phyloP scores from a whole-genome alignment of 2,329 filamentous ascomycete species.

The Ascochyta rabiei region DNA sequence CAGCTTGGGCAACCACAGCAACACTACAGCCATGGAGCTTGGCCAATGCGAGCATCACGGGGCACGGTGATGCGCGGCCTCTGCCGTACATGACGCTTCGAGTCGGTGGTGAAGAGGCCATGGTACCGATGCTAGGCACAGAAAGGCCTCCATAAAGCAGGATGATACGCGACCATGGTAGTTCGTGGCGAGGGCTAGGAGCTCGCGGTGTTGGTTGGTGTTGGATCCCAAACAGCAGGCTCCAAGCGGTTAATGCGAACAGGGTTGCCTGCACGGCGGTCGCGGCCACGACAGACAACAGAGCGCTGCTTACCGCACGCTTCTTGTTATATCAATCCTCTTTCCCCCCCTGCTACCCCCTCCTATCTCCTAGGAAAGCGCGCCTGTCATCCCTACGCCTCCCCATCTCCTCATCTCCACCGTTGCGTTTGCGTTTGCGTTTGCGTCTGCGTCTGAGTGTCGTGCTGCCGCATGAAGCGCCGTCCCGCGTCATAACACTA shows the following conservation, averaged over 20 bases:
- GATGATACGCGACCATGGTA: background rate
- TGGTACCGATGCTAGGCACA: constrained; percentile 1
- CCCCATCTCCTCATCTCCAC: background rate
- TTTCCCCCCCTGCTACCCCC: background rate
- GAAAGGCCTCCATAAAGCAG: background rate
- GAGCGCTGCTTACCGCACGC: constrained; percentile 4
- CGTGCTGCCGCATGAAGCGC: constrained; percentile 10
- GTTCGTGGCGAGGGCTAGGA: background rate
- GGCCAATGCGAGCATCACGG: constrained; percentile 2
- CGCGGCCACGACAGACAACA: constrained; percentile 13
- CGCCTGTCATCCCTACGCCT: background rate
- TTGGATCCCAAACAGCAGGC: constrained; percentile 6
- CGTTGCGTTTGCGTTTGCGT: no score
- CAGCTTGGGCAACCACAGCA: background rate
- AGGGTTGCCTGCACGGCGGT: constrained; percentile 12
- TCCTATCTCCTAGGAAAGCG: constrained; percentile 1
- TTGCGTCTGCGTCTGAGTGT: background rate
- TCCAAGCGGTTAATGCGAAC: constrained; percentile 15
- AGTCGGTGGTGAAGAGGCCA: constrained; percentile 3
- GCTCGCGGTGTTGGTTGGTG: background rate
- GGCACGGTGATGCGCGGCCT: constrained; percentile 6
- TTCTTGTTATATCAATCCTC: background rate
- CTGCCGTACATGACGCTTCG: background rate
- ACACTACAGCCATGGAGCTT: constrained; percentile 1
- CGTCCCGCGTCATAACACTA: constrained; percentile 20